Evolutionary conservation across 129 eudicot species (phyloP), one percentile per base, ranked within the genome.

Genomic region (Scalesia atractyloides): DNA sequence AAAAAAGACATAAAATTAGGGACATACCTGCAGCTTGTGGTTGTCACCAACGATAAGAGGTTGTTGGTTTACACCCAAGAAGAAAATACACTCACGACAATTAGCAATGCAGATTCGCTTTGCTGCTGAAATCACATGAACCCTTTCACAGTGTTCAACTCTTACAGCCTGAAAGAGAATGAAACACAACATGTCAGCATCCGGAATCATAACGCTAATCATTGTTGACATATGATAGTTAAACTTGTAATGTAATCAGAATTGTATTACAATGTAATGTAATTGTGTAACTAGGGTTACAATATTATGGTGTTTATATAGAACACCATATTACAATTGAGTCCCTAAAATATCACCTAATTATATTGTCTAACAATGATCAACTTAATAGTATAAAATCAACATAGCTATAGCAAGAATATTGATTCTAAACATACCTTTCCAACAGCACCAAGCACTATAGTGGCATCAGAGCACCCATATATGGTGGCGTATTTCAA

Each of bases 1-100:
- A 67, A 11, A 26, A 3, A 67, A 22, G 33, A 19, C 61, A 22
- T 12, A 39, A 74, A 52, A 14, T 59, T 16, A 59, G 41, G 9
- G 10, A 30, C 41, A 52, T 58, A 88, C 99, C 97, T 90, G 97
- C 69, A 94, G 80, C 76, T 94, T 94, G 83, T 94, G 99, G 84
- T 94, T 94, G 80, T 94, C 99, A 72, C 99, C 99, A 79, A 90
- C 96, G 72, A 94, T 82, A 47, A 94, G 99, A 5, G 99, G 99
- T 64, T 74, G 92, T 68, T 94, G 99, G 75, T 94, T 94, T 62
- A 94, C 89, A 77, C 99, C 99, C 82, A 94, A 80, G 84, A 82
- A 94, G 86, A 94, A 94, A 20, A 94, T 68, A 69, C 99, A 94
- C 75, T 94, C 99, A 15, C 99, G 99, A 76, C 99, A 94, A 77